These are phyloP conservation scores for Fusarium zealandicum DNA, from an alignment of 2,329 filamentous ascomycete species.

Conservation along the genomic window DNA sequence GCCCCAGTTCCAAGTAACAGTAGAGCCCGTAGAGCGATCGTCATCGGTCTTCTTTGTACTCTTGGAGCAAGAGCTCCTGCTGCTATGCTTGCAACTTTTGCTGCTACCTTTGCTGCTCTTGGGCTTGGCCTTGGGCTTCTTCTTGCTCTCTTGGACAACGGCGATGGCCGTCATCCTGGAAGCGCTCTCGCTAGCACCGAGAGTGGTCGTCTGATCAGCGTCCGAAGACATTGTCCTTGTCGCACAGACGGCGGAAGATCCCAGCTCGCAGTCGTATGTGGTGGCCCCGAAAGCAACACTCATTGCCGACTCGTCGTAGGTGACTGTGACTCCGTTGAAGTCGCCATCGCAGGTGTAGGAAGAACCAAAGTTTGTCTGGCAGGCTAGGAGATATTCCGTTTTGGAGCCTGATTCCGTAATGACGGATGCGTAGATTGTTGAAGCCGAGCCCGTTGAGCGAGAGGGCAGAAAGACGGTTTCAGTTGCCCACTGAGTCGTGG, in stretches of 20 bases:
- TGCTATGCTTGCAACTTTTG: background rate
- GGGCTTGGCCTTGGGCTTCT: background rate
- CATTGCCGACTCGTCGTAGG: constrained; percentile 23
- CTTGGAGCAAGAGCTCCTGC: background rate
- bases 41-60: background rate
- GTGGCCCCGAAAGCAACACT: constrained; percentile 21
- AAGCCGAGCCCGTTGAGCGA: constrained; percentile 21
- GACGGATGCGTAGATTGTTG: constrained; percentile 37
- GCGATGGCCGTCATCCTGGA: constrained; percentile 37
- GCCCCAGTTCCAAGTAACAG: constrained; percentile 1
- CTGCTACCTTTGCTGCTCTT: background rate
- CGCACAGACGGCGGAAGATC: constrained; percentile 23
- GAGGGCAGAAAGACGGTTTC: constrained; percentile 30
- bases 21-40: constrained; percentile 15
- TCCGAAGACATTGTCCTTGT: constrained; percentile 5
- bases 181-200: constrained; percentile 20
- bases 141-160: constrained; percentile 8
- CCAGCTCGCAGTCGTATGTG: constrained; percentile 30
- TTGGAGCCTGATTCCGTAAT: constrained; percentile 29
- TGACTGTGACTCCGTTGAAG: constrained; percentile 33
- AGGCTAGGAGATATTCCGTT: constrained; percentile 38
- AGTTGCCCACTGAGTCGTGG: constrained; percentile 16
- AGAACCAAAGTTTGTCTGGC: constrained; percentile 26
- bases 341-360: constrained; percentile 33
- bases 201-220: constrained; percentile 11